Percentiles rank a stretch among this genome's conserved stretches.
These are phyloP conservation scores for Phaffomyces thermotolerans DNA, from an alignment of 805 yeast genomes.

Conservation along the genomic window DNA sequence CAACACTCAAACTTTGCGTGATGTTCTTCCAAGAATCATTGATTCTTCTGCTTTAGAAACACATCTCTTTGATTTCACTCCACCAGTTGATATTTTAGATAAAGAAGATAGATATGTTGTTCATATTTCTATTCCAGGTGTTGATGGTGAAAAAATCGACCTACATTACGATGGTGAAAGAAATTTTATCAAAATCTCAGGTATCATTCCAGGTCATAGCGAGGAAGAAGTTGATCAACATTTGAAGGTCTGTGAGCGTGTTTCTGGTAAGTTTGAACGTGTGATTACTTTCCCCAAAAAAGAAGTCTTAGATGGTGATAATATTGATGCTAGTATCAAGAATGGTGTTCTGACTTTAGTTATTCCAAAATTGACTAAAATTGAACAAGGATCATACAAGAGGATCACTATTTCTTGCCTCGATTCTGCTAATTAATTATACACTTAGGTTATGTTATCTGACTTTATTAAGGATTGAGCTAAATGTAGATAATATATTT, in stretches of 20 bases:
- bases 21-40: conserved; percentile 20
- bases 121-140: conserved; percentile 42
- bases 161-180: conserved; percentile 40
- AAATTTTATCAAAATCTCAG: conserved; percentile 36
- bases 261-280: conserved; percentile 36
- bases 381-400: neutral
- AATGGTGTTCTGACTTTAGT: conserved; percentile 38
- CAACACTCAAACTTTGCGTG: neutral
- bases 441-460: neutral
- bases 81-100: conserved; percentile 42
- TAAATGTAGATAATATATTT: no score
- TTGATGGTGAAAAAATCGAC: conserved; percentile 34
- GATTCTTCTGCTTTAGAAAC: conserved; percentile 21
- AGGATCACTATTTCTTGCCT: neutral
- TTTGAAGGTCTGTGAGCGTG: conserved; percentile 28
- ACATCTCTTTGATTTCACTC: conserved; percentile 23
- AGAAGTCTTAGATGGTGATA: conserved; percentile 30
- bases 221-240: conserved; percentile 20
- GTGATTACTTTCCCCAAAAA: conserved; percentile 34
- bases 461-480: neutral
- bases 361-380: conserved; percentile 12
- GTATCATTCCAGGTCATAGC: conserved; percentile 31
- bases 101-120: conserved; percentile 34
- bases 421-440: neutral
- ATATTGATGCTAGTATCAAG: conserved; percentile 38